These are phyloP conservation scores for Chrysosphaeria jannelii DNA, from an alignment of 2,329 filamentous ascomycete genomes.

Conservation along the genomic window DNA sequence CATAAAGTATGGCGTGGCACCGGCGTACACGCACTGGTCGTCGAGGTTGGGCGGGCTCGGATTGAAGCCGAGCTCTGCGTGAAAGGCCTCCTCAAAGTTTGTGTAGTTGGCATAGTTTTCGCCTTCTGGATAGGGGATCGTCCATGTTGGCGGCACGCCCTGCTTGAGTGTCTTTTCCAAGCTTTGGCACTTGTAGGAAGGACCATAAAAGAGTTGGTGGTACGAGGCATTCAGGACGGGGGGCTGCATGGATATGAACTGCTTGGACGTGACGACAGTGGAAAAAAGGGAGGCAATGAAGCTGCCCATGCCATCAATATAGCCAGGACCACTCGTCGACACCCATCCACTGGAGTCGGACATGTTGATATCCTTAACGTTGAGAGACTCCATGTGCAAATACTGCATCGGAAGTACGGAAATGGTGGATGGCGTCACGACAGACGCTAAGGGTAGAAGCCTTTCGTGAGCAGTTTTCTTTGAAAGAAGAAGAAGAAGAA, in stretches of 20 bases:
- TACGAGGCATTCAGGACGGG: constrained; percentile 2
- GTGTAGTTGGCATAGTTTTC: not conserved
- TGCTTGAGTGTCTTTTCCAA: constrained; percentile 1
- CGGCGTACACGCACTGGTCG: constrained; percentile 1
- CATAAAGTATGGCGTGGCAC: constrained; percentile 1
- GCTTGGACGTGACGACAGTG: constrained; percentile 2
- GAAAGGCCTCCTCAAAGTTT: constrained; percentile 2
- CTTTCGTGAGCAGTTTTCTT: no score
- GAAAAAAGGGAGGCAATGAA: constrained; percentile 2
- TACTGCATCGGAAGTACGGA: constrained; percentile 1
- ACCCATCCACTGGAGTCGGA: constrained; percentile 1
- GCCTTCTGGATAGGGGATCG: constrained; percentile 1
- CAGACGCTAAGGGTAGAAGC: constrained; percentile 2
- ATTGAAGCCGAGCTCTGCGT: constrained; percentile 2
- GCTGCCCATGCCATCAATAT: not conserved
- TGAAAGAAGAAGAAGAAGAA: no score
- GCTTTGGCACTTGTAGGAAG: constrained; percentile 3
- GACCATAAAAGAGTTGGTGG: constrained; percentile 2
- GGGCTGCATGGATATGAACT: constrained; percentile 1
- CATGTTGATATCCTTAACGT: constrained; percentile 1
- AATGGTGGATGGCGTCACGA: constrained; percentile 2
- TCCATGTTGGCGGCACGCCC: constrained; percentile 1
- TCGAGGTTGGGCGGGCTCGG: not conserved
- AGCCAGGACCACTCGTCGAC: not conserved
- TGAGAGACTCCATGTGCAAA: not conserved